These are phyloP conservation scores for Gloeopeniophorella convolvens DNA, from an alignment of 768 basidiomycete genomes.

Conservation along the genomic window DNA sequence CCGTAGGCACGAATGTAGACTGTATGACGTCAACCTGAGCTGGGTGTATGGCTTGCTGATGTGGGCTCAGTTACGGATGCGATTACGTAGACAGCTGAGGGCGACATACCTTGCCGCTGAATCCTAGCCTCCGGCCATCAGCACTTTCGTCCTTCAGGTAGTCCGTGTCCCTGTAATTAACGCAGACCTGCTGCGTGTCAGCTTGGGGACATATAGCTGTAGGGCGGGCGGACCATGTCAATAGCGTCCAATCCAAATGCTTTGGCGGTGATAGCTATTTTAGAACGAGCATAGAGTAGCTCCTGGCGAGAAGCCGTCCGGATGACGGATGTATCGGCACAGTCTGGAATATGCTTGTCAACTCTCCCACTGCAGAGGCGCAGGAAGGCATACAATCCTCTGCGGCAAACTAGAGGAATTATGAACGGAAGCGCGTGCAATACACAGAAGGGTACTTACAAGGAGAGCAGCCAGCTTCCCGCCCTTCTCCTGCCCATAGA, in stretches of 20 bases:
- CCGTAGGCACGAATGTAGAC: constrained; percentile 68
- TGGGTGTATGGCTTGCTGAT: constrained; percentile 93
- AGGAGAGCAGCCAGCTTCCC: constrained; percentile 58
- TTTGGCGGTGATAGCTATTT: constrained; percentile 75
- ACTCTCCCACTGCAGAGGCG: neutral
- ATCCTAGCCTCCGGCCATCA: constrained; percentile 79
- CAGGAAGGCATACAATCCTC: constrained; percentile 68
- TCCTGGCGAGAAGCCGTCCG: constrained; percentile 71
- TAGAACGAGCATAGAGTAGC: constrained; percentile 76
- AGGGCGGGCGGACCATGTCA: constrained; percentile 60
- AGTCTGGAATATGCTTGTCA: constrained; percentile 44
- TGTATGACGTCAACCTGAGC: constrained; percentile 75
- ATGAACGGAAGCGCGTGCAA: neutral
- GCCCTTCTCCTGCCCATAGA: constrained; percentile 37
- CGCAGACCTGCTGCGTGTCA: constrained; percentile 56
- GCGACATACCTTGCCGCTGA: constrained; percentile 73
- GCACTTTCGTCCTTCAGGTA: constrained; percentile 66
- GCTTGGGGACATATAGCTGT: neutral
- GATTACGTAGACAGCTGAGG: neutral
- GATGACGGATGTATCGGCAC: constrained; percentile 80
- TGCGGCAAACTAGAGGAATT: constrained; percentile 67
- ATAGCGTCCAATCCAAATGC: constrained; percentile 81
- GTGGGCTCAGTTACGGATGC: no score
- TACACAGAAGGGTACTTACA: constrained; percentile 35
- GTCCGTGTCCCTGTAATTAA: constrained; percentile 72